phyloP scores from a whole-genome alignment of 2,329 filamentous ascomycete species.

The Colletotrichum magnum region DNA sequence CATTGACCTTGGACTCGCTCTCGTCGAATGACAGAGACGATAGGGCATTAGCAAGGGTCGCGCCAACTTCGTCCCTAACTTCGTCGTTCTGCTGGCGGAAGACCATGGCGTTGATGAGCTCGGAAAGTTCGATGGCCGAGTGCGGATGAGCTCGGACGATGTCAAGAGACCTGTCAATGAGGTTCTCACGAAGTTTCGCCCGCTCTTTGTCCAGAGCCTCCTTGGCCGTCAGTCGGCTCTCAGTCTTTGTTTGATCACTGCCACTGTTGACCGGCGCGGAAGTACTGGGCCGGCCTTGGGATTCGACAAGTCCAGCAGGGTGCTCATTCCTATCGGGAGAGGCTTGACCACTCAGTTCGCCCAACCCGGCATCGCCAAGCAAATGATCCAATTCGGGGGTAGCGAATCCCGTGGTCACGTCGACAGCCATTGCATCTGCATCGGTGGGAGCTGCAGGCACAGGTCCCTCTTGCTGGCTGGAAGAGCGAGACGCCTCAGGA shows the following conservation, averaged over 20 bases:
- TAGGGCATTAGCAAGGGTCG: constrained; percentile 86
- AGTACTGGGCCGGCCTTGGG: constrained; percentile 19
- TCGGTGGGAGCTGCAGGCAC: constrained; percentile 26
- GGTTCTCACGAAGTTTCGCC: constrained; percentile 76
- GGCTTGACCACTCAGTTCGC: constrained; percentile 43
- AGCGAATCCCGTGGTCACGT: constrained; percentile 44
- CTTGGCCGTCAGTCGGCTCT: constrained; percentile 64
- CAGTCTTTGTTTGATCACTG: constrained; percentile 44
- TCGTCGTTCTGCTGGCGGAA: constrained; percentile 69
- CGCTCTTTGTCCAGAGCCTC: constrained; percentile 87
- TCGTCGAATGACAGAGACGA: constrained; percentile 76
- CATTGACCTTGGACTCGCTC: constrained; percentile 75
- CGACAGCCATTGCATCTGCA: constrained; percentile 51
- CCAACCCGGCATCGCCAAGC: constrained; percentile 43
- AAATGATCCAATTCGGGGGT: constrained; percentile 45
- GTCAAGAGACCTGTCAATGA: constrained; percentile 92
- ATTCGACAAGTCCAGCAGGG: constrained; percentile 19
- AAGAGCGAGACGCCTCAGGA: constrained; percentile 40
- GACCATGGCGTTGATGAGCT: constrained; percentile 84
- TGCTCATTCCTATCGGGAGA: constrained; percentile 46
- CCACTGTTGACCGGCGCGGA: not conserved
- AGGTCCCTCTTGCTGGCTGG: constrained; percentile 45
- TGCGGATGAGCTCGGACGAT: constrained; percentile 90
- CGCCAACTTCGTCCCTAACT: constrained; percentile 79
- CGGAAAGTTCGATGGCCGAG: constrained; percentile 90